Evolutionary conservation across 2,329 filamentous ascomycete genomes (phyloP), one percentile per base, ranked within the genome.

Genomic region (Hymenoscyphus linearis): DNA sequence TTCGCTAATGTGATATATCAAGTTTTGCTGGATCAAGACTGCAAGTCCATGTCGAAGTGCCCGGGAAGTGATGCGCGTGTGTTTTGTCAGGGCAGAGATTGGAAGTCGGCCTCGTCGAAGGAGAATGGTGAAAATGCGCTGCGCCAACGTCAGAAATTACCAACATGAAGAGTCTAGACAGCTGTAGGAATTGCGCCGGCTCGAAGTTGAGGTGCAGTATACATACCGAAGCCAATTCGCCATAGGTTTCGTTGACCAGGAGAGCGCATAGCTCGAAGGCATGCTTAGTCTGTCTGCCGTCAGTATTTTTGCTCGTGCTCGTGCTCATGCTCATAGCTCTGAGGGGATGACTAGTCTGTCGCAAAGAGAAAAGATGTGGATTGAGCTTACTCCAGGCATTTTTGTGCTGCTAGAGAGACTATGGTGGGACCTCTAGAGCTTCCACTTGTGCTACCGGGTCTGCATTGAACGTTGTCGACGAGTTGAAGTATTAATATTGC

Each of bases 181-280:
- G 12, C 22, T 25, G 7, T n/a, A 47, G 3, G 6, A 25, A 47
- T 22, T 12, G 18, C 40, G 10, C 40, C n/a, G 18, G n/a, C 7
- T 22, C 2, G 2, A 55, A 36, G 47, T 47, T 52, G 35, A 52
- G 36, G 52, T 47, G 25, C 57, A 60, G 53, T 31, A 63, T 53
- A 79, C 88, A 71, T 89, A 97, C 93, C 74, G 91, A 91, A 65
- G 92, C 91, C 62, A 98, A 85, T 78, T 96, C 90, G 73, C 95
- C 95, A 75, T 95, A 93, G 62, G 90, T 82, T 74, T 97, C 92
- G 73, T 92, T 87, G 66, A 98, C 88, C 65, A 97, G 83, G 74
- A 96, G 86, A 79, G 88, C 85, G 80, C 91, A 96, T 73, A 98
- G 90, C 84, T 97, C 91, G 72, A 89, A 86, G 68, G 89, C 82